These are phyloP conservation scores for Rubroboletus pulcherrimus DNA, from an alignment of 768 basidiomycete species.

Conservation along the genomic window DNA sequence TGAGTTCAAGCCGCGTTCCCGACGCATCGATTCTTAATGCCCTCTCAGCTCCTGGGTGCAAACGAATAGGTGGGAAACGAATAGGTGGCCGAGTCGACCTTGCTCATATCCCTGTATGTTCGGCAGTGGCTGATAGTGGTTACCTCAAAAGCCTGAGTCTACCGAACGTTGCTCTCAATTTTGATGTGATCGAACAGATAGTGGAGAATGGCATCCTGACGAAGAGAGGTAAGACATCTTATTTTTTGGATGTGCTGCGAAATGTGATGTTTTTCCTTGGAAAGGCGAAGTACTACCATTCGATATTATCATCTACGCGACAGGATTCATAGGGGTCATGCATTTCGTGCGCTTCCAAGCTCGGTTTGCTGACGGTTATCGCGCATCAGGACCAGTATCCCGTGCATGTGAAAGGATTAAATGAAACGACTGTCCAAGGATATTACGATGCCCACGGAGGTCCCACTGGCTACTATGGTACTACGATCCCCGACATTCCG, in stretches of 20 bases:
- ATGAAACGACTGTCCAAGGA: constrained; percentile 21
- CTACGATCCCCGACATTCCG: constrained; percentile 34
- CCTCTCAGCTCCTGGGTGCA: constrained; percentile 53
- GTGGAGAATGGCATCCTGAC: constrained; percentile 22
- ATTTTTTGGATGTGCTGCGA: neutral
- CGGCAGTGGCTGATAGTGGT: constrained; percentile 27
- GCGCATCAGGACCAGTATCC: constrained; percentile 20
- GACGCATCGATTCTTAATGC: neutral
- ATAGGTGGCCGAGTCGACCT: constrained; percentile 14
- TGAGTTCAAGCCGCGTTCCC: constrained; percentile 22
- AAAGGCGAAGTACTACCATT: constrained; percentile 28
- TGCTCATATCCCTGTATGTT: neutral
- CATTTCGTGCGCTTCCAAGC: neutral
- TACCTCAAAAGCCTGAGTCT: constrained; percentile 21
- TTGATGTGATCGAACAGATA: constrained; percentile 21
- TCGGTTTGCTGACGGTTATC: neutral
- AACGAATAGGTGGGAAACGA: constrained; percentile 49
- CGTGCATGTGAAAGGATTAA: constrained; percentile 22
- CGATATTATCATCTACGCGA: constrained; percentile 34
- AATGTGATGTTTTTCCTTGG: neutral
- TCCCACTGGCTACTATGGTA: constrained; percentile 33
- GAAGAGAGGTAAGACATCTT: constrained; percentile 14
- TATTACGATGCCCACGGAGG: constrained; percentile 31
- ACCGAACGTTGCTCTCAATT: constrained; percentile 24
- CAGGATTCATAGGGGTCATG: constrained; percentile 31